Base-by-base conservation (phyloP, 2,329 filamentous ascomycete species). In the Fusarium sp. region DNA sequence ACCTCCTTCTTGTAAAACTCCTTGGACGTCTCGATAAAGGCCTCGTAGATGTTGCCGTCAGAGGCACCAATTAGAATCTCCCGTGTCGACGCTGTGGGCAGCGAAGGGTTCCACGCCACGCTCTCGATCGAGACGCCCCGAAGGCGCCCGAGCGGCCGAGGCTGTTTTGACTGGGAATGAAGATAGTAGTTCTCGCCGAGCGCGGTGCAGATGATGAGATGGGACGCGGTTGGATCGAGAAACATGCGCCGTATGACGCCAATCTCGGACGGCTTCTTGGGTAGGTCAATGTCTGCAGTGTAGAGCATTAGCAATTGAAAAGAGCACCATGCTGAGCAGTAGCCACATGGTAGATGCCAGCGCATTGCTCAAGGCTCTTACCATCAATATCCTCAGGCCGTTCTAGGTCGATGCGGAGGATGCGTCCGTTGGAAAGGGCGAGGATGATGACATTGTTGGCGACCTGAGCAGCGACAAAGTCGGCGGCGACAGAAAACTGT, bases 151-250 rank as follows among this genome's bases (percentile, higher is more conserved):
- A 99, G 87, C 9, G 92, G 89, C 73, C 97, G 94, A 3, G 96
- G 95, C 75, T 95, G 93, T 76, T 95, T 93, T 37, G 95, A 97
- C 82, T 98, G 96, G 13, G 95, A 96, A 82, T 99, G 97, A 11
- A 99, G 93, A 83, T 99, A 99, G 86, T 95, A 99, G 85, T 97
- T 98, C 83, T 99, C 97, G 81, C 95, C 95, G 45, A 95, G 90
- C 6, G 95, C 93, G 4, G 97, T 99, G 81, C 93, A 95, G 76
- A 99, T 92, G 74, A 99, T 90, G 31, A 99, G 88, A 85, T 99
- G 97, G 7, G 95, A 98, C 31, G 97, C 97, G 13, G 96, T 98
- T 31, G 97, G 96, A 81, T 99, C 97, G 80, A 99, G 93, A 85
- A 99, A 99, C 90, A 99, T 95, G 86, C 94, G 94, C 77, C 94